Evolutionary conservation across 2,329 filamentous ascomycete species (phyloP).

Genomic region (Fusarium ambrosium): DNA sequence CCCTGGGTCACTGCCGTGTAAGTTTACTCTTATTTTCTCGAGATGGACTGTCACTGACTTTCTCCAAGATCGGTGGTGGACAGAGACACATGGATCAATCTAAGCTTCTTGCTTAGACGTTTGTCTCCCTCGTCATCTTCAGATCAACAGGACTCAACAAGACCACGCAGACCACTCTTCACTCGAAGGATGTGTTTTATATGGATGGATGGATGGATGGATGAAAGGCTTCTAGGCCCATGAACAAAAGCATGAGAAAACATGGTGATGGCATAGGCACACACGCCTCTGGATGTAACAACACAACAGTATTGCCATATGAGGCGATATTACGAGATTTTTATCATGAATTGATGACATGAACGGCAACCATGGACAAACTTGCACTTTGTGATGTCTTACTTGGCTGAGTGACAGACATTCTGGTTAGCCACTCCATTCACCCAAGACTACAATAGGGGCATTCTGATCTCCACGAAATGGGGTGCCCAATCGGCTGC

Average conservation of each 20-base stretch:
- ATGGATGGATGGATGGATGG: background rate
- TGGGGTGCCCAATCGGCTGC: background rate
- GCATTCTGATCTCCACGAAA: background rate
- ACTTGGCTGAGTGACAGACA: background rate
- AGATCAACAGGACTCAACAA: background rate
- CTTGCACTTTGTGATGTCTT: background rate
- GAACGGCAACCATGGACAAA: background rate
- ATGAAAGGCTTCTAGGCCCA: constrained; percentile 9
- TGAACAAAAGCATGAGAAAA: constrained; percentile 16
- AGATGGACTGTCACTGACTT: background rate
- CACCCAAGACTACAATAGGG: background rate
- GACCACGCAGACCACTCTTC: background rate
- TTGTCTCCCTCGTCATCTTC: background rate
- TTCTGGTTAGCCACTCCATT: background rate
- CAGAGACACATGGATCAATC: background rate
- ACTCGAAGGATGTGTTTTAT: background rate
- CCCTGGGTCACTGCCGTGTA: background rate
- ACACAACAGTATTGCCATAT: constrained; percentile 18
- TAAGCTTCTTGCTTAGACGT: background rate
- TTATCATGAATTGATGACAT: constrained; percentile 28
- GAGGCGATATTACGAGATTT: constrained; percentile 32
- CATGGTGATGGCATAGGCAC: constrained; percentile 28
- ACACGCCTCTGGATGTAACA: constrained; percentile 29
- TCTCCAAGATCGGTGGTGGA: background rate
- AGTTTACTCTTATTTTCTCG: background rate